These are phyloP conservation scores for Claviceps digitariae DNA, from an alignment of 2,329 filamentous ascomycete genomes.

Conservation along the genomic window DNA sequence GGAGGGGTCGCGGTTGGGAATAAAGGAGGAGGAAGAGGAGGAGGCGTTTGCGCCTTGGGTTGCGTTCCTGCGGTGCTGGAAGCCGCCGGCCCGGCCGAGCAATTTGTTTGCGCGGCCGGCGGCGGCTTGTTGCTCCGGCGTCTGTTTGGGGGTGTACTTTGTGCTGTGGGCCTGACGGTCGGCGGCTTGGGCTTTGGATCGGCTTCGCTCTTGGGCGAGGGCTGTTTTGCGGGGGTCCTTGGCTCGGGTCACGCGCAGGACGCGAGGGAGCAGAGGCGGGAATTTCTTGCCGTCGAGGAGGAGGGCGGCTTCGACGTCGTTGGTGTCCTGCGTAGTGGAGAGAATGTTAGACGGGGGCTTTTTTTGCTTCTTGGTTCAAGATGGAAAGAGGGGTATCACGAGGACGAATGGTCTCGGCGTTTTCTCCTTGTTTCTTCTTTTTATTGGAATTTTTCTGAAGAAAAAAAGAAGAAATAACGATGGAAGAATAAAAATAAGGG, in stretches of 20 bases:
- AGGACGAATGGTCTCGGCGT: too few relatives aligned
- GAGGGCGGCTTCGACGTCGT: conserved; percentile 81
- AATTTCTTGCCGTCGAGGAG: conserved; percentile 84
- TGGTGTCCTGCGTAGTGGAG: conserved; percentile 45
- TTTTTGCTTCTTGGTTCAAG: neutral
- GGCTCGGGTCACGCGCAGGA: conserved; percentile 74
- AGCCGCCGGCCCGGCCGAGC: conserved; percentile 54
- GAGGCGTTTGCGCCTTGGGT: conserved; percentile 9
- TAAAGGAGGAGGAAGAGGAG: neutral
- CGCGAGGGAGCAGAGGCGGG: conserved; percentile 82
- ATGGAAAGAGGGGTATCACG: too few relatives aligned
- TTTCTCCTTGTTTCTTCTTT: too few relatives aligned
- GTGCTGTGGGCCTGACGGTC: conserved; percentile 27
- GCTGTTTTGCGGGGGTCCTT: conserved; percentile 55
- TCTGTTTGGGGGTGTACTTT: conserved; percentile 56
- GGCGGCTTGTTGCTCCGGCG: conserved; percentile 54
- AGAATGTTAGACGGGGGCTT: neutral
- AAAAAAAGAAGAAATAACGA: neutral
- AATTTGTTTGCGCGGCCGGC: conserved; percentile 63
- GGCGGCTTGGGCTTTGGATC: conserved; percentile 20
- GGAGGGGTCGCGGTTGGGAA: conserved; percentile 21
- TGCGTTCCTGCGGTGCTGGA: conserved; percentile 26
- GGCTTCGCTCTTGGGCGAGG: conserved; percentile 26
- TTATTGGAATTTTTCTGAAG: too few relatives aligned
- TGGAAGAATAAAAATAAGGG: neutral